Base-by-base conservation (phyloP, 768 basidiomycete genomes). In the Trichaptum fuscoviolaceum region DNA sequence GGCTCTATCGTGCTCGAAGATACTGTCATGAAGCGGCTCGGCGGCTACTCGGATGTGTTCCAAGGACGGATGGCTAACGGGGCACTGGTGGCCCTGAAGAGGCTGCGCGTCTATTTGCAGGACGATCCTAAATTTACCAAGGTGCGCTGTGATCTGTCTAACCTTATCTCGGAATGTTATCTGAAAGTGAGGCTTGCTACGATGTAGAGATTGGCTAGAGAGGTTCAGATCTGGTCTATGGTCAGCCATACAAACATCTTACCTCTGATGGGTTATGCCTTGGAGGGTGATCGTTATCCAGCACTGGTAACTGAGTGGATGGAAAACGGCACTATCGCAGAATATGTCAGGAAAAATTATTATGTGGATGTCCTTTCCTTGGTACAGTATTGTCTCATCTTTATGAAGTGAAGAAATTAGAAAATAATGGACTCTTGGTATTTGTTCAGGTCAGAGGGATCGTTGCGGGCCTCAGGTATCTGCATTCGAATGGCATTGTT, bases 391-490 rank as follows among this genome's bases (percentile, higher is more conserved):
- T 7, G 7, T 60, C 7, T 34, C 59, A 18, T 24, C 59, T 23
- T 15, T 24, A 4, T 52, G 12, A 12, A 52, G 10, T 52, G 42
- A 52, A 3, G 42, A 52, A 15, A 12, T 23, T 25, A 2, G 15
- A 15, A 7, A 12, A 3, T 61, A 30, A 30, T 24, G 15, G 15
- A 12, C 2, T 61, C 15, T 2, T 6, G 6, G 3, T 25, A 12
- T 12, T 24, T 34, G 10, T 25, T 3, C 18, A 61, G 59, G 30
- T 25, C 23, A 15, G 24, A 25, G 59, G 59, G 4, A 61, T 61
- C 23, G 59, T 34, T 61, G 59, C 59, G 24, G 59, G 59, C 59
- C 23, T 61, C 15, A 61, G 30, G 25, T 61, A 61, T 61, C 59
- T 61, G 23, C 59, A 61, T 61, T 12, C 30, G 12, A 61, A 61